phyloP scores from a whole-genome alignment of 345 rosid species.

The Salix dunnii region DNA sequence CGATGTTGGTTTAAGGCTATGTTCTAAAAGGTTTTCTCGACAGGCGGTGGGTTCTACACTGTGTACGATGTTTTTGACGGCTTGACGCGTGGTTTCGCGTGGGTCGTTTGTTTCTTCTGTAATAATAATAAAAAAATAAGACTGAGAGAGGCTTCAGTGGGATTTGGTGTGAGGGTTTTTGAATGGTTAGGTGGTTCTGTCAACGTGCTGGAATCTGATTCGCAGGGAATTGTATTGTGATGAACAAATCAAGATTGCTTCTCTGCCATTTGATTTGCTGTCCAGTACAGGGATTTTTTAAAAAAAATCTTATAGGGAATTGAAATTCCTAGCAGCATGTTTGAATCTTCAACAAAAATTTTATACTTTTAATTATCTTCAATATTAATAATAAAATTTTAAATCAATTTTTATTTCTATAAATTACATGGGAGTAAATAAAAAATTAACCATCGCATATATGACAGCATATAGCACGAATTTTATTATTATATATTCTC shows the following conservation, averaged over 20 bases:
- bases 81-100: slow-evolving; percentile 15
- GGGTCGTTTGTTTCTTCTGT: not conserved
- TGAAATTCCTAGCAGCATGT: no score
- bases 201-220: not conserved
- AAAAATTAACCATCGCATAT: no score
- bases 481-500: no score
- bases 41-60: slow-evolving; percentile 1
- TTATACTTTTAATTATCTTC: no score
- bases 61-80: not conserved
- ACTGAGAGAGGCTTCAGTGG: not conserved
- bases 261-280: not conserved
- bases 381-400: no score
- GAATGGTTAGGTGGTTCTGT: not conserved
- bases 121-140: not conserved
- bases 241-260: not conserved
- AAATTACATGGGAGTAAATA: no score
- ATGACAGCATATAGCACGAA: no score
- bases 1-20: not conserved
- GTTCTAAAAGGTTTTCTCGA: not conserved
- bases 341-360: no score
- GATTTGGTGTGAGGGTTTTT: not conserved
- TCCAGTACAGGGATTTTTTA: no score
- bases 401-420: no score
- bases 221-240: not conserved
- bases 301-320: no score